Base-by-base conservation (phyloP, 192 early-diverging fungal species). In the Podila horticola region DNA sequence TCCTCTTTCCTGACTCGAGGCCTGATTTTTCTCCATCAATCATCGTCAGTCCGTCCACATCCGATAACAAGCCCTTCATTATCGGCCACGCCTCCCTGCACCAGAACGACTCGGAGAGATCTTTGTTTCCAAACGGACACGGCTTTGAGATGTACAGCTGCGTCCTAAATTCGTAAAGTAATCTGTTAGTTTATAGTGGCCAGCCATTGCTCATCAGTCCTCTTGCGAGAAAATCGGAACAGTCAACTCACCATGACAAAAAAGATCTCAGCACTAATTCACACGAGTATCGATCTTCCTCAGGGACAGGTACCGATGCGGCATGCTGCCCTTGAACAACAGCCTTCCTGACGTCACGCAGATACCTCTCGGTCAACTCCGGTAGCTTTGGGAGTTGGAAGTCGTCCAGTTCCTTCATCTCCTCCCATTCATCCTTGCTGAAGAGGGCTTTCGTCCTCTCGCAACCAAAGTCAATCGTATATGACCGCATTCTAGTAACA, bases 21-120 rank as follows among this genome's bases (percentile, higher is more conserved):
- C 67, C 68, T 5, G 57, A 22, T 57, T 82, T 82, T 69, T 72
- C 79, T 15, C 66, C 79, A 24, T 73, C 79, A 34, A 82, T 69
- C 71, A 82, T 73, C 5, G 69, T 74, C 20, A 74, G 31, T 15
- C 69, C 71, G 49, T 83, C 73, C 4, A 83, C 58, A 49, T 83
- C 81, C 10, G 69, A 51, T 33, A 83, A 66, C 50, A 83, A 62
- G 50, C 49, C 72, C 38, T 74, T 82, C 41, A 82, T 48, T 24
- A 71, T 24, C 33, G 73, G 69, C 69, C 73, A 83, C 28, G 63
- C 72, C 36, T 83, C 69, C 24, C 73, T 61, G 51, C 26, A 62
- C 79, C 72, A 79, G 45, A 74, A 74, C 17, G 72, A 55, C 69
- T 82, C 81, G 0, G 81, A 71, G 0, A 74, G 52, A 63, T 82